phyloP scores from a whole-genome alignment of 768 basidiomycete species.

The Pholiota molesta region DNA sequence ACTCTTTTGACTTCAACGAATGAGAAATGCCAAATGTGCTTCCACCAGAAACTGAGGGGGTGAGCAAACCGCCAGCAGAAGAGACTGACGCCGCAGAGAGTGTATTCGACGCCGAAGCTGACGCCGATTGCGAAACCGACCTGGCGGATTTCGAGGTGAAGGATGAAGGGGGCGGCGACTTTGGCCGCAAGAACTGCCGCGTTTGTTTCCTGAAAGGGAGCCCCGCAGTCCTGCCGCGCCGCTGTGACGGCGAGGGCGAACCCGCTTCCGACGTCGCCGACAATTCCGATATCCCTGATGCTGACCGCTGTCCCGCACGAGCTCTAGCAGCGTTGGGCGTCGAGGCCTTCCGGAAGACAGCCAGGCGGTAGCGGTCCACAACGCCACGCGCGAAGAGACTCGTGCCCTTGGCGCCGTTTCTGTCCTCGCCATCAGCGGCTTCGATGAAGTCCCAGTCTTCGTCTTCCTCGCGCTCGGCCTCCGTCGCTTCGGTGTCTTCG shows the following conservation, averaged over 20 bases:
- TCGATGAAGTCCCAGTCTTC: conserved; percentile 95
- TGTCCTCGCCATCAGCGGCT: conserved; percentile 77
- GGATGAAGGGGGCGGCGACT: conserved; percentile 58
- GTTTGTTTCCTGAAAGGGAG: conserved; percentile 76
- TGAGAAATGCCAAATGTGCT: conserved; percentile 50
- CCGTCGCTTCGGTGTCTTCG: conserved; percentile 46
- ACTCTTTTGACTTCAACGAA: conserved; percentile 82
- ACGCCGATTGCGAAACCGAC: conserved; percentile 40
- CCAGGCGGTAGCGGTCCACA: conserved; percentile 83
- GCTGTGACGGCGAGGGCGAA: conserved; percentile 53
- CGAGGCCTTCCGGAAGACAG: conserved; percentile 84
- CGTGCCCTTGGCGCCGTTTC: conserved; percentile 77
- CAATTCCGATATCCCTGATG: conserved; percentile 61
- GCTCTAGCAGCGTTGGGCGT: conserved; percentile 43
- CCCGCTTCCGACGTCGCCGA: conserved; percentile 51
- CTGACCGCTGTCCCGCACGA: conserved; percentile 40
- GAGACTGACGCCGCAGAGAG: conserved; percentile 43
- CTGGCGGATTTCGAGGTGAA: conserved; percentile 44
- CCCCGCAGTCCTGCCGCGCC: conserved; percentile 69
- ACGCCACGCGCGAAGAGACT: conserved; percentile 91
- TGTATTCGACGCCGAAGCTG: conserved; percentile 52
- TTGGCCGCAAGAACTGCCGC: conserved; percentile 72
- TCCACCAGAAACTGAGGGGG: conserved; percentile 63
- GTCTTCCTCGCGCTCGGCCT: conserved; percentile 60
- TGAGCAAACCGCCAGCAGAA: conserved; percentile 52